Evolutionary conservation across 2,329 filamentous ascomycete genomes (phyloP).

Genomic region (Fusarium dimerum): DNA sequence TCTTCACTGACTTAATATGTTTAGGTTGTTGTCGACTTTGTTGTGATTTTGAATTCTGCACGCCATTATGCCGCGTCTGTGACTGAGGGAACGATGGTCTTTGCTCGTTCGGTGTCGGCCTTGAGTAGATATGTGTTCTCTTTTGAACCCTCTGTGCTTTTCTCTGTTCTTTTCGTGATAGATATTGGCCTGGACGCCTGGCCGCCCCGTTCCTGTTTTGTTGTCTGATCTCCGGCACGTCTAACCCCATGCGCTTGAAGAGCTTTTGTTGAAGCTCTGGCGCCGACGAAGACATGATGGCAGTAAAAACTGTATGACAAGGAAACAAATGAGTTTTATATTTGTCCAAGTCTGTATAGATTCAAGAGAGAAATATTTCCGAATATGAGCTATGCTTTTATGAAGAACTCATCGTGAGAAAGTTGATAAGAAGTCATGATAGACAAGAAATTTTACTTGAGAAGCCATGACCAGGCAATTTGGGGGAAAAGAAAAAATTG

Average conservation of each 20-base stretch:
- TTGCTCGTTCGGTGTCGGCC: conserved; percentile 14
- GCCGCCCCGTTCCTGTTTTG: conserved; percentile 7
- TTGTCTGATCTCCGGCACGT: conserved; percentile 25
- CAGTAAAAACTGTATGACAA: too few species aligned
- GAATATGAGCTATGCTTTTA: background rate
- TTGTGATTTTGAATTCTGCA: conserved; percentile 3
- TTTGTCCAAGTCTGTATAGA: background rate
- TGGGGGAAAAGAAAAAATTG: background rate
- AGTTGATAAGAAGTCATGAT: background rate
- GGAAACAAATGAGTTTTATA: too few species aligned
- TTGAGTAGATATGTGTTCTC: conserved; percentile 45
- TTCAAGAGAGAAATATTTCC: background rate
- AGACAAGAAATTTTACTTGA: background rate
- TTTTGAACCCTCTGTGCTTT: conserved; percentile 66
- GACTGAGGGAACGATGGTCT: conserved; percentile 3
- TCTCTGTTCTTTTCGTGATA: conserved; percentile 63
- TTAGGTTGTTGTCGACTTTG: conserved; percentile 5
- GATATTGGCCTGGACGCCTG: conserved; percentile 16
- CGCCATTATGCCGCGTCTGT: conserved; percentile 8
- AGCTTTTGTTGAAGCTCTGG: conserved; percentile 40
- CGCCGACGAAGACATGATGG: conserved; percentile 23
- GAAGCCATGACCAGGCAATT: background rate
- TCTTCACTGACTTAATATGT: conserved; percentile 5
- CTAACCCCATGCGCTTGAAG: conserved; percentile 39
- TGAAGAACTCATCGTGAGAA: background rate